A percentile compares a stretch with the other conserved stretches of the same genome.
phyloP scores from a whole-genome alignment of 2,329 filamentous ascomycete genomes.

The Basipetospora chlamydospora region DNA sequence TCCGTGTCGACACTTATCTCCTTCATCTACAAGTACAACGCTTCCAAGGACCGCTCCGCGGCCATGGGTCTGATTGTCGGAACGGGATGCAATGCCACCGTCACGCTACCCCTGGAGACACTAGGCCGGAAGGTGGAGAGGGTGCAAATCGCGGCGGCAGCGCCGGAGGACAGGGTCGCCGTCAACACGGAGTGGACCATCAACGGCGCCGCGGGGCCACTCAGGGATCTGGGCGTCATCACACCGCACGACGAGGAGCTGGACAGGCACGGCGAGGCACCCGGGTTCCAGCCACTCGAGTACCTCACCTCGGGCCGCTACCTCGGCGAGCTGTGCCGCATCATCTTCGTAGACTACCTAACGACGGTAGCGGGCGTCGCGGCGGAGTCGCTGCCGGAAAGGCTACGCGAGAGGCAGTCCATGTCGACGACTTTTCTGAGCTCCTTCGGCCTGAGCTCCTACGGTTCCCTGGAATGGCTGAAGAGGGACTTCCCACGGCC shows the following conservation, averaged over 20 bases:
- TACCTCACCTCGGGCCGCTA: slow-evolving; percentile 75
- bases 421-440: slow-evolving; percentile 62
- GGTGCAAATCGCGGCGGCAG: slow-evolving; percentile 12
- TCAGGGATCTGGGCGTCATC: slow-evolving; percentile 47
- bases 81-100: slow-evolving; percentile 69
- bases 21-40: slow-evolving; percentile 56
- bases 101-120: slow-evolving; percentile 49
- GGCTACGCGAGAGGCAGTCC: slow-evolving; percentile 42
- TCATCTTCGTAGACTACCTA: slow-evolving; percentile 55
- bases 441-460: slow-evolving; percentile 44
- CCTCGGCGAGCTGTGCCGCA: slow-evolving; percentile 59
- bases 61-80: slow-evolving; percentile 72
- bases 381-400: slow-evolving; percentile 34
- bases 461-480: slow-evolving; percentile 29
- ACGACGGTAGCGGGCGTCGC: slow-evolving; percentile 25
- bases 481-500: slow-evolving; percentile 41
- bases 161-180: slow-evolving; percentile 44
- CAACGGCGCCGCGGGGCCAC: slow-evolving; percentile 54
- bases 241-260: slow-evolving; percentile 57
- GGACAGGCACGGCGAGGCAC: slow-evolving; percentile 50
- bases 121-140: slow-evolving; percentile 35
- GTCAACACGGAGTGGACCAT: slow-evolving; percentile 82
- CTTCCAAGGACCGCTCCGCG: slow-evolving; percentile 45
- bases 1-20: slow-evolving; percentile 67
- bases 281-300: slow-evolving; percentile 70